Evolutionary conservation across 352 stramenopile species (phyloP).

Genomic region (Phytophthora constricta): DNA sequence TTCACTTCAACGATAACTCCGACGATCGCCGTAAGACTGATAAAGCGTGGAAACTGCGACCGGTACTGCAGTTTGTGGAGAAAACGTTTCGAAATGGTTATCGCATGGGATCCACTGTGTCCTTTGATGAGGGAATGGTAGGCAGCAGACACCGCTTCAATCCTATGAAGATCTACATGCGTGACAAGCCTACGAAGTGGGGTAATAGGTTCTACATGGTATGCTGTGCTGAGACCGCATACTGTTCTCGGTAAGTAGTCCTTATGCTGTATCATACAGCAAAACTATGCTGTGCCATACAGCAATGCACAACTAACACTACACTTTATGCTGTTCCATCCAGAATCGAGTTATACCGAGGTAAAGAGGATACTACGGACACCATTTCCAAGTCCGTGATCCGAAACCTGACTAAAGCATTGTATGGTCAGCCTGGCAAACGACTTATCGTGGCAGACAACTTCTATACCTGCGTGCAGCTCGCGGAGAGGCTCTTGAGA

Average conservation of each 20-base stretch:
- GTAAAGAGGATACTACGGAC: not conserved
- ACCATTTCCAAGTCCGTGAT: not conserved
- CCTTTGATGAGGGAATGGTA: slow-evolving; percentile 22
- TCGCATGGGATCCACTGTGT: not conserved
- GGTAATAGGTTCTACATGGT: slow-evolving; percentile 27
- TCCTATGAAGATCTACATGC: slow-evolving; percentile 21
- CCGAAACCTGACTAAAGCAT: not conserved
- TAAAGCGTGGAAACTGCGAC: slow-evolving; percentile 14
- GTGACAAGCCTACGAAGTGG: slow-evolving; percentile 17
- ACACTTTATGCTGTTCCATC: not conserved
- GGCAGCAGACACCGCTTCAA: slow-evolving; percentile 4
- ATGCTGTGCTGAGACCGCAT: slow-evolving; percentile 7
- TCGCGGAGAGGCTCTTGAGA: not conserved
- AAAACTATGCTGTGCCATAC: too few species aligned
- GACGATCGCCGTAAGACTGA: slow-evolving; percentile 3
- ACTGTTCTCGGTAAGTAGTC: slow-evolving; percentile 4
- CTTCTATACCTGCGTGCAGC: not conserved
- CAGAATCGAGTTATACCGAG: not conserved
- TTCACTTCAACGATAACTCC: slow-evolving; percentile 21
- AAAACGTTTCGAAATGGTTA: slow-evolving; percentile 9
- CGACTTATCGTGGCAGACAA: not conserved
- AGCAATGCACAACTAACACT: too few species aligned
- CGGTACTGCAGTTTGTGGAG: slow-evolving; percentile 11
- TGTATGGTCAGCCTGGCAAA: not conserved
- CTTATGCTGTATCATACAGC: too few species aligned